Evolutionary conservation across 2,329 filamentous ascomycete species (phyloP).

Genomic region (Alternaria novae-zelandiae): DNA sequence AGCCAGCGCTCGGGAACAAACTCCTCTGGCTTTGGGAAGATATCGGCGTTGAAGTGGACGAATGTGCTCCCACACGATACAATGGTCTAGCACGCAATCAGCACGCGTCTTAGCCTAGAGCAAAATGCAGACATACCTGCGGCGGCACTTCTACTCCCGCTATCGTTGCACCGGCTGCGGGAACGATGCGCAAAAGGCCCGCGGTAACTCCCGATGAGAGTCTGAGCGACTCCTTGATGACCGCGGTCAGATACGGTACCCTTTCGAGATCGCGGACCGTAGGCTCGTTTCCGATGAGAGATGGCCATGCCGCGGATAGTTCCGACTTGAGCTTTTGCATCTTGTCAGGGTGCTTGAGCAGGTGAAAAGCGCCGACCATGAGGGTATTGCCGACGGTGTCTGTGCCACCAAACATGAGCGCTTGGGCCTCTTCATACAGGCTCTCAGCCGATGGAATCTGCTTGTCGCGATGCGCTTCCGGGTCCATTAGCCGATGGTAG

Average conservation of each 20-base stretch:
- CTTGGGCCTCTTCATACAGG: constrained; percentile 55
- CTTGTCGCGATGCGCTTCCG: constrained; percentile 40
- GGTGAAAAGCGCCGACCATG: constrained; percentile 51
- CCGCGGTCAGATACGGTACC: constrained; percentile 42
- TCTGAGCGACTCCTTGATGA: constrained; percentile 52
- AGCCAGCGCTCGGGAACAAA: constrained; percentile 46
- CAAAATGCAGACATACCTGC: constrained; percentile 17
- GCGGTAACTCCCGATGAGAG: constrained; percentile 43
- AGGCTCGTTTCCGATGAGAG: constrained; percentile 33
- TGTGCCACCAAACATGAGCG: constrained; percentile 55
- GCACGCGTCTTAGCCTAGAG: not conserved
- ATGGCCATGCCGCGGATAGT: constrained; percentile 48
- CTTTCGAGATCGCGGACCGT: constrained; percentile 45
- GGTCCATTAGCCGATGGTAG: constrained; percentile 46
- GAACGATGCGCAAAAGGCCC: constrained; percentile 33
- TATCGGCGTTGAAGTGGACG: constrained; percentile 40
- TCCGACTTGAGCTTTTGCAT: constrained; percentile 49
- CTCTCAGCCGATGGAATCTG: constrained; percentile 39
- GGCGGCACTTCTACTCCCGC: constrained; percentile 25
- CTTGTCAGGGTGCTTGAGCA: constrained; percentile 46
- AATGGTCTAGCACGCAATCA: constrained; percentile 21
- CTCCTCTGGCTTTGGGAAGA: constrained; percentile 37
- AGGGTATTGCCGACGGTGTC: constrained; percentile 54
- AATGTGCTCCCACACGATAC: constrained; percentile 42
- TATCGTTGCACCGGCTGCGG: constrained; percentile 29